phyloP scores from a whole-genome alignment of 2,329 filamentous ascomycete species.

The Epicoccum sorghinum region DNA sequence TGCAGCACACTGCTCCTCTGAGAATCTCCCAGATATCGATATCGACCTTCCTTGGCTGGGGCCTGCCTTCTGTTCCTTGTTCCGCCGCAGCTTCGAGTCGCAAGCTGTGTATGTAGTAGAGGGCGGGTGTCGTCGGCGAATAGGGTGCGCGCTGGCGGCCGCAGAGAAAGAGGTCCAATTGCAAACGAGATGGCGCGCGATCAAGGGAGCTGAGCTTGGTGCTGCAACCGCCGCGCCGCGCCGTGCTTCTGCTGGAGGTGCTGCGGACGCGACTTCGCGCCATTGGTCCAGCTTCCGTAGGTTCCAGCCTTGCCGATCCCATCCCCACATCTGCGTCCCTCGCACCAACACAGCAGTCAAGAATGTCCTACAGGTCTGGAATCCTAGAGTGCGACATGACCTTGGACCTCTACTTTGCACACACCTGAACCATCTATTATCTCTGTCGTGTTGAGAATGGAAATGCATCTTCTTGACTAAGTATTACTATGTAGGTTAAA shows the following conservation, averaged over 20 bases:
- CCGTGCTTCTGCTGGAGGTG: constrained; percentile 12
- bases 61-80: neutral
- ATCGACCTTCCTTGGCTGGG: too few species aligned
- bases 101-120: neutral
- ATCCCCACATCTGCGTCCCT: neutral
- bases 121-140: neutral
- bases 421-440: neutral
- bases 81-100: neutral
- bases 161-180: neutral
- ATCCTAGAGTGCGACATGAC: too few species aligned
- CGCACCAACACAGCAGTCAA: too few species aligned
- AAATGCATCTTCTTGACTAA: too few species aligned
- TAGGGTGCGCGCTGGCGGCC: neutral
- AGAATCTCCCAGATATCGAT: neutral
- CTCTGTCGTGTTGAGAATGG: too few species aligned
- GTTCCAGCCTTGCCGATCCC: constrained; percentile 3
- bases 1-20: neutral
- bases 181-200: neutral
- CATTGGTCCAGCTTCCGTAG: constrained; percentile 10
- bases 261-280: constrained; percentile 10
- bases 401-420: too few species aligned
- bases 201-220: neutral
- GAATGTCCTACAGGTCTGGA: too few species aligned
- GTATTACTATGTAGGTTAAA: constrained; percentile 46
- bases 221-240: neutral